Evolutionary conservation across 495 filamentous ascomycete species (phyloP).

Genomic region (Cercophora sp.): DNA sequence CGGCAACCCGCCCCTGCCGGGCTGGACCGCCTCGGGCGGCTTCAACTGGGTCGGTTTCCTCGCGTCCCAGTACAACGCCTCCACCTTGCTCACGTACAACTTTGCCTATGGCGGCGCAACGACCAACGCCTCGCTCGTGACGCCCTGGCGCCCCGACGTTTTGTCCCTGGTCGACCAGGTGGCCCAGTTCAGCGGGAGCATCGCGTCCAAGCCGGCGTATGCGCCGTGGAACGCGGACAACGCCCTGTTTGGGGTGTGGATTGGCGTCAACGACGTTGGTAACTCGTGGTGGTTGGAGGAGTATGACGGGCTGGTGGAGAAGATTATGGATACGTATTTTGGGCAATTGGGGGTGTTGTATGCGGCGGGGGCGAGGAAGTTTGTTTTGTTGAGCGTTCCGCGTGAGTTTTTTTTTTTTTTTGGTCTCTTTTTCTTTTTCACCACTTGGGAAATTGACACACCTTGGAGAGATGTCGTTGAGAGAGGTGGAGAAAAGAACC

Average conservation of each 20-base stretch:
- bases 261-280: slow-evolving; percentile 78
- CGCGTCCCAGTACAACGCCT: slow-evolving; percentile 57
- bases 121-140: slow-evolving; percentile 57
- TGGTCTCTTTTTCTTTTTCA: background rate
- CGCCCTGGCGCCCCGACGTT: slow-evolving; percentile 42
- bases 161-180: slow-evolving; percentile 59
- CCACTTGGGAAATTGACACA: too few species aligned
- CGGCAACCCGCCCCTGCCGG: slow-evolving; percentile 68
- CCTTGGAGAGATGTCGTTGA: too few species aligned
- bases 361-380: slow-evolving; percentile 63
- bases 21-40: slow-evolving; percentile 55
- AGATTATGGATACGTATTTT: slow-evolving; percentile 58
- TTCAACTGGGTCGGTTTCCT: slow-evolving; percentile 69
- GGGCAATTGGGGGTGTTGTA: slow-evolving; percentile 56
- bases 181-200: slow-evolving; percentile 40
- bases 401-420: slow-evolving; percentile 28
- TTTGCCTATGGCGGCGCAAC: slow-evolving; percentile 68
- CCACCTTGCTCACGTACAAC: slow-evolving; percentile 59
- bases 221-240: slow-evolving; percentile 59
- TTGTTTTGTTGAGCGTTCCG: slow-evolving; percentile 72
- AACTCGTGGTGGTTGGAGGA: slow-evolving; percentile 55
- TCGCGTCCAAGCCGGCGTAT: slow-evolving; percentile 23
- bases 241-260: slow-evolving; percentile 66
- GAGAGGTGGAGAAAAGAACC: too few species aligned
- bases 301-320: slow-evolving; percentile 41